Conservation (phyloP, 768 basidiomycete species). For the Naganishia friedmannii region DNA sequence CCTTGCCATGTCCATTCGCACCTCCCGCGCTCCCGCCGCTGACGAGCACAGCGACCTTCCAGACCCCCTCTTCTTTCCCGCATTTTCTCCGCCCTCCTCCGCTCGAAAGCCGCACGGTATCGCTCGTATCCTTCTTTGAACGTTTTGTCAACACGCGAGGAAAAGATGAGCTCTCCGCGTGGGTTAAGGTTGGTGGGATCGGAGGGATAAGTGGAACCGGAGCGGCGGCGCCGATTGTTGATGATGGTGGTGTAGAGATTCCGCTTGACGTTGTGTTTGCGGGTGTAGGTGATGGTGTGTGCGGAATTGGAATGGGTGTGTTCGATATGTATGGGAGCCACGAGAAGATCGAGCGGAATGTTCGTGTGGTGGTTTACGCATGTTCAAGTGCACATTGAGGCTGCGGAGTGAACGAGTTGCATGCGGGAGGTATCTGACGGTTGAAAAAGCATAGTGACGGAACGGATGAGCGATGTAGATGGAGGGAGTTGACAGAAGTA, state of each 20-base stretch:
- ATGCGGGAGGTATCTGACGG: conserved; percentile 83
- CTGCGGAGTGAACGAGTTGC: conserved; percentile 86
- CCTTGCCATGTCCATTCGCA: no score
- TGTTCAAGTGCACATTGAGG: conserved; percentile 96
- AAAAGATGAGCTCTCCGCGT: conserved; percentile 94
- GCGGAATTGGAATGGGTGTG: not conserved
- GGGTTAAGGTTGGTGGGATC: conserved; percentile 88
- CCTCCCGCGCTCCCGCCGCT: no score
- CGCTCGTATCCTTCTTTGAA: conserved; percentile 92
- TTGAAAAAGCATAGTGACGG: not conserved
- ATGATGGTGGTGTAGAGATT: not conserved
- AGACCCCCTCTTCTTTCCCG: conserved; percentile 25
- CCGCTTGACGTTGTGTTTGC: conserved; percentile 38
- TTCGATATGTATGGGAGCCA: conserved; percentile 24
- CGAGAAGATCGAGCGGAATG: conserved; percentile 44
- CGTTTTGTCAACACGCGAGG: conserved; percentile 71
- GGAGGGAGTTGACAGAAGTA: no score
- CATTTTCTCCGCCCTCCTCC: conserved; percentile 62
- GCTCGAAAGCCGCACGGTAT: conserved; percentile 82
- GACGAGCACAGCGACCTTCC: no score
- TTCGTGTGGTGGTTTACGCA: conserved; percentile 65
- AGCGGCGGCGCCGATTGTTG: conserved; percentile 43
- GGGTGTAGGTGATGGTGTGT: conserved; percentile 37
- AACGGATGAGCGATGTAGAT: not conserved
- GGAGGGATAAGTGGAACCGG: conserved; percentile 61